phyloP scores from a whole-genome alignment of 1,284 basidiomycete species.

The Filobasidium uniguttulatum region DNA sequence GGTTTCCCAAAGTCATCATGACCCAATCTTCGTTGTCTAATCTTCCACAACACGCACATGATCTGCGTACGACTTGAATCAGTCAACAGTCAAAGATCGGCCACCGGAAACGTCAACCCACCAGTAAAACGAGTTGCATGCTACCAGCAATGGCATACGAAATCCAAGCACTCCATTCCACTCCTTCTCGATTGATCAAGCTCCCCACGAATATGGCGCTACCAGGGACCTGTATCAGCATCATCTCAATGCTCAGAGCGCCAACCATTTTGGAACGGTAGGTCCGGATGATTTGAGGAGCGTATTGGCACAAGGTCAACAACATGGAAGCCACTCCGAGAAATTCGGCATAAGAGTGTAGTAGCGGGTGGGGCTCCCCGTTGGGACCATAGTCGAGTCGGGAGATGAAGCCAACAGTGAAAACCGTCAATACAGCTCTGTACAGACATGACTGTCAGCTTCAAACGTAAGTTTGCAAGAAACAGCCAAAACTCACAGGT shows the following conservation, averaged over 20 bases:
- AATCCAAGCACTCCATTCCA: conserved; percentile 79
- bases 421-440: conserved; percentile 33
- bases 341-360: conserved; percentile 64
- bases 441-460: conserved; percentile 13
- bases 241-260: conserved; percentile 82
- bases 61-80: conserved; percentile 26
- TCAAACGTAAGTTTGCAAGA: too few species aligned
- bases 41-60: conserved; percentile 69
- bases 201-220: conserved; percentile 75
- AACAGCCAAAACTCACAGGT: conserved; percentile 52
- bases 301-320: conserved; percentile 70
- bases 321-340: conserved; percentile 68
- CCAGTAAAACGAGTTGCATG: conserved; percentile 69
- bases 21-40: conserved; percentile 56
- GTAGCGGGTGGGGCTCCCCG: conserved; percentile 38
- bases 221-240: conserved; percentile 85
- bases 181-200: conserved; percentile 61
- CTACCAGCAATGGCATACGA: conserved; percentile 72
- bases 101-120: conserved; percentile 18
- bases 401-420: conserved; percentile 24
- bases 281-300: conserved; percentile 73
- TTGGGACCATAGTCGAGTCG: conserved; percentile 37
- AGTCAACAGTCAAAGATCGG: conserved; percentile 9
- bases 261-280: conserved; percentile 69
- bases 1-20: conserved; percentile 86